Evolutionary conservation across 768 basidiomycete species (phyloP).

Genomic region (Psilocybe cubensis): DNA sequence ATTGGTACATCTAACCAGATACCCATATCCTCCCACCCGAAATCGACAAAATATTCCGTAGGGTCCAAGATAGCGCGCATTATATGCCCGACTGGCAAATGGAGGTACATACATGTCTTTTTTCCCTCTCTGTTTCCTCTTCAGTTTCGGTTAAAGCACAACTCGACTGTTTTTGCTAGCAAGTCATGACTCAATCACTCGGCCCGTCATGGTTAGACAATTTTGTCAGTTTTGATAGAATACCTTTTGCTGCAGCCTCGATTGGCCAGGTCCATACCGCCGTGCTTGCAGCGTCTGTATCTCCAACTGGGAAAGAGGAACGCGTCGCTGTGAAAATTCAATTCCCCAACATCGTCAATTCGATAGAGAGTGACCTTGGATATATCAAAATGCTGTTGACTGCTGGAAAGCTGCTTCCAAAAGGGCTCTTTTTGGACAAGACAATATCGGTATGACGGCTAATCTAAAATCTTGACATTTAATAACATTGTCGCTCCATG

Average conservation of each 20-base stretch:
- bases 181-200: conserved; percentile 77
- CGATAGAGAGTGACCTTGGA: conserved; percentile 85
- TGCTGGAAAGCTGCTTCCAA: conserved; percentile 81
- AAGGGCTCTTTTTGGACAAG: conserved; percentile 87
- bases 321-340: conserved; percentile 88
- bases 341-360: conserved; percentile 89
- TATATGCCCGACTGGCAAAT: conserved; percentile 99
- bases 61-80: conserved; percentile 94
- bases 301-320: conserved; percentile 58
- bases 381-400: conserved; percentile 85
- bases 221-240: conserved; percentile 78
- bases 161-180: conserved; percentile 30
- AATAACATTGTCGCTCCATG: background rate
- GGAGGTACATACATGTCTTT: conserved; percentile 58
- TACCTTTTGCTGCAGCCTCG: conserved; percentile 94
- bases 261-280: conserved; percentile 96
- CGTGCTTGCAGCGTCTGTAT: conserved; percentile 52
- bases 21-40: conserved; percentile 87
- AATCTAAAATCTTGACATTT: background rate
- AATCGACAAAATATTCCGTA: conserved; percentile 83
- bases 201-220: conserved; percentile 73
- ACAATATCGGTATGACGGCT: conserved; percentile 64
- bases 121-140: background rate
- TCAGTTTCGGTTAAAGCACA: background rate
- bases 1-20: too few relatives aligned